Base-by-base conservation (phyloP, 148 eudicot species). In the Silene uniflora region DNA sequence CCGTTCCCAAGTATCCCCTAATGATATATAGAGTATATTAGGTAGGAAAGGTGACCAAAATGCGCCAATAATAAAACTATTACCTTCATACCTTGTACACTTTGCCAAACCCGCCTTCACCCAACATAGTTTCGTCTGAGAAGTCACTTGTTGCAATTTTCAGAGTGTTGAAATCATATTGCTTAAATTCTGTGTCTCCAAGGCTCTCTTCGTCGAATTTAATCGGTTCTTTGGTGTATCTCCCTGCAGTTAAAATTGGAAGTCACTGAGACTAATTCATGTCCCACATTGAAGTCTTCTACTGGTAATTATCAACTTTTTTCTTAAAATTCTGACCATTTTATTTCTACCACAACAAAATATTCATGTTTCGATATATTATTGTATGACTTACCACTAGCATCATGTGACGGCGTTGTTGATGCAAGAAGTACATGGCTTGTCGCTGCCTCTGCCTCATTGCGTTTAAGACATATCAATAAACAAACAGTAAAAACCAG, bases 31-130 rank as follows among this genome's bases (percentile, higher is more conserved):
- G n/a, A n/a, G n/a, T n/a, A n/a, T n/a, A n/a, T n/a, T n/a, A n/a
- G 47, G 47, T 44, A 44, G 47, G 47, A 14, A 16, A 8, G 19
- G 39, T 67, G 47, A 32, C 0, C 18, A 14, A 17, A 9, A 39
- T 6, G 5, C 1, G 4, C 1, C 1, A 67, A 17, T 29, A 0
- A 0, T n/a, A 75, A 3, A 56, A 22, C 18, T 3, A 5, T 35
- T 29, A 29, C 46, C 70, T 72, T 82, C n/a, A n/a, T n/a, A n/a
- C n/a, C n/a, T n/a, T n/a, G 74, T 77, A 89, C 9, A 91, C 97
- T 22, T 83, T 68, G 23, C 97, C 97, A 16, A 87, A 88, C 47
- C 93, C 90, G 64, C 97, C 97, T 79, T 89, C 83, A 13, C 93
- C 93, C 47, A 91, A 27, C 72, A 83, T 89, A 62, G 71, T 88